Evolutionary conservation across 768 basidiomycete genomes (phyloP).

Genomic region (Tylopilus sp.): DNA sequence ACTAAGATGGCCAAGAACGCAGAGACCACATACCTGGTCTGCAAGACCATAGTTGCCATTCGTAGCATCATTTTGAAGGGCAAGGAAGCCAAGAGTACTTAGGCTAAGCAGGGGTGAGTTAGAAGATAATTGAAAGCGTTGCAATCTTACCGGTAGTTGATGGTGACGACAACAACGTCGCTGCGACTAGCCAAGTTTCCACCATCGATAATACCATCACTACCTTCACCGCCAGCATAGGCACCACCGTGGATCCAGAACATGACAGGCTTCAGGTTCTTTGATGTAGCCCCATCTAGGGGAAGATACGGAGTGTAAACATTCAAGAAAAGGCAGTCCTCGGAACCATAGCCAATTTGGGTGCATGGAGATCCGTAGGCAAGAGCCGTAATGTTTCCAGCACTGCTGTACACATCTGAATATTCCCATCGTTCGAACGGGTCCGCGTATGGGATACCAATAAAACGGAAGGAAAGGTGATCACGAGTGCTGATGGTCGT

Average conservation of each 20-base stretch:
- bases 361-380: slow-evolving; percentile 24
- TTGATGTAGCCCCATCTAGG: neutral
- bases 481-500: slow-evolving; percentile 35
- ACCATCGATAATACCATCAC: slow-evolving; percentile 41
- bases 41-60: slow-evolving; percentile 15
- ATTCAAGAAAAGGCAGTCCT: slow-evolving; percentile 48
- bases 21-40: slow-evolving; percentile 11
- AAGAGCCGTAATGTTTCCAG: neutral
- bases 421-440: neutral
- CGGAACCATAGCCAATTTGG: slow-evolving; percentile 30
- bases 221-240: slow-evolving; percentile 38
- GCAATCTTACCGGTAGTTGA: slow-evolving; percentile 31
- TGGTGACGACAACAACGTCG: slow-evolving; percentile 40
- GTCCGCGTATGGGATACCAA: slow-evolving; percentile 47
- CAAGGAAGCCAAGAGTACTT: slow-evolving; percentile 10
- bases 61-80: slow-evolving; percentile 3
- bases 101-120: neutral
- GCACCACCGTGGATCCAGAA: slow-evolving; percentile 53
- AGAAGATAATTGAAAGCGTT: neutral
- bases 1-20: too few relatives aligned
- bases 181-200: slow-evolving; percentile 43
- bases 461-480: slow-evolving; percentile 47
- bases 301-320: slow-evolving; percentile 43
- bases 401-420: neutral
- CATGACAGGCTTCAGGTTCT: slow-evolving; percentile 40